Percentiles rank a stretch among this genome's conserved stretches.
phyloP scores from a whole-genome alignment of 768 basidiomycete genomes.

The Tulasnella sp. region DNA sequence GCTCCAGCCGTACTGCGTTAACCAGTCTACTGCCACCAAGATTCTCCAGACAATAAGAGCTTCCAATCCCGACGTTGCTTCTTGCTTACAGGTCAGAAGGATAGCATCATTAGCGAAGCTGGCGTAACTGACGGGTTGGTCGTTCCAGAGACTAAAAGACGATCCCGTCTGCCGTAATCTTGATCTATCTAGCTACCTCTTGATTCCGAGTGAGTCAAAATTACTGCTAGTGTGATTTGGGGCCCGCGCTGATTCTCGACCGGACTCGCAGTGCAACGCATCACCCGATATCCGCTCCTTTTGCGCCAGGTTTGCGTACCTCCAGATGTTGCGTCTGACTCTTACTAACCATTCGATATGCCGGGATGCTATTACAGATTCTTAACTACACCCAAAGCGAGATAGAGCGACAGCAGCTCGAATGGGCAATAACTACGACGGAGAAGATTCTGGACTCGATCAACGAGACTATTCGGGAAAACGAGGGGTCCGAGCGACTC shows the following conservation, averaged over 20 bases:
- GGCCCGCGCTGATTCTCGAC: constrained; percentile 2
- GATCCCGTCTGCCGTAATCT: constrained; percentile 70
- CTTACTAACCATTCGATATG: not conserved
- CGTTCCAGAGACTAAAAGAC: constrained; percentile 58
- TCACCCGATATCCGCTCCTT: constrained; percentile 88
- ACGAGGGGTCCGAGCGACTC: constrained; percentile 73
- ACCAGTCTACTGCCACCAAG: constrained; percentile 71
- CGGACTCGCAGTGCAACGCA: constrained; percentile 36
- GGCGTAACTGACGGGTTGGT: constrained; percentile 7
- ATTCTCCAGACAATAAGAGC: constrained; percentile 66
- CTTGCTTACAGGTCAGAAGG: constrained; percentile 54
- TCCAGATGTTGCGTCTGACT: constrained; percentile 10
- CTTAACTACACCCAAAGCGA: constrained; percentile 67
- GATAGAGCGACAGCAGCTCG: constrained; percentile 51
- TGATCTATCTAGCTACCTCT: constrained; percentile 83
- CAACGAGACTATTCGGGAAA: constrained; percentile 82
- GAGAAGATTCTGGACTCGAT: constrained; percentile 70
- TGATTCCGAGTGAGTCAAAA: constrained; percentile 68
- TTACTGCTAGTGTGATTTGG: too few species aligned
- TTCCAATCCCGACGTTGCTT: constrained; percentile 54
- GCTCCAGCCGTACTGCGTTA: constrained; percentile 76
- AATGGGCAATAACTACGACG: constrained; percentile 49
- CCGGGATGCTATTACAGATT: constrained; percentile 41
- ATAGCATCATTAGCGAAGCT: not conserved
- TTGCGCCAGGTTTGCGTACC: constrained; percentile 53